Base-by-base conservation (phyloP, 352 stramenopile species). In the Phytophthora litchii region DNA sequence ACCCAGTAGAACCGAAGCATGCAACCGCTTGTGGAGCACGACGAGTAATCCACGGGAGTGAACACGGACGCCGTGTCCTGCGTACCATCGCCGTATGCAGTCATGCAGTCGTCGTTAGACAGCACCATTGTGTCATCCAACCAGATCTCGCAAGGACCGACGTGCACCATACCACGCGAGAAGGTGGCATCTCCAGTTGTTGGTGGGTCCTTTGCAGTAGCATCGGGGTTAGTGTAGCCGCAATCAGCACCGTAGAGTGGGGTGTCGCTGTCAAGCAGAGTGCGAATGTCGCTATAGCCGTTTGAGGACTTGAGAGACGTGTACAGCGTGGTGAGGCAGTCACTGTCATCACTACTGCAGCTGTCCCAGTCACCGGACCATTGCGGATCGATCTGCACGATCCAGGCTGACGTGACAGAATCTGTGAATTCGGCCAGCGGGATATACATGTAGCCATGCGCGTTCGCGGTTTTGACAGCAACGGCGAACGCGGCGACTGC, bases 1-100 rank as follows among this genome's bases (percentile, higher is more conserved):
- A 78, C 43, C 65, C 66, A 75, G 65, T 75, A 78, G 58, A 78
- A 78, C 11, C 65, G 65, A 3, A 75, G 23, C 60, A 72, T 75
- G 50, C 69, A 78, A 7, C 67, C 67, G 6, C 48, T 55, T 4
- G 52, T 50, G n/a, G 59, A 64, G 17, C 69, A 78, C 5, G 54
- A 67, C 48, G 69, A 78, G 31, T 78, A 78, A 44, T 78, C 70
- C 10, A 76, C 59, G 1, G 70, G 70, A 0, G 47, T 66, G 52
- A 78, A 75, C n/a, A 75, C 56, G 1, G 68, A 74, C 17, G 40
- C 41, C 1, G 52, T 61, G 14, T 65, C 57, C 23, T 58, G 20
- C 0, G 60, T 60, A 20, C 64, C 59, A 19, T 70, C 61, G 9
- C 68, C 64, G 45, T 75, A 78, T n/a, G 65, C 57, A 3, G 38